A percentile compares a stretch with the other conserved stretches of the same genome.
Evolutionary conservation across 2,329 filamentous ascomycete genomes (phyloP).

Genomic region (Zasmidium cellare): DNA sequence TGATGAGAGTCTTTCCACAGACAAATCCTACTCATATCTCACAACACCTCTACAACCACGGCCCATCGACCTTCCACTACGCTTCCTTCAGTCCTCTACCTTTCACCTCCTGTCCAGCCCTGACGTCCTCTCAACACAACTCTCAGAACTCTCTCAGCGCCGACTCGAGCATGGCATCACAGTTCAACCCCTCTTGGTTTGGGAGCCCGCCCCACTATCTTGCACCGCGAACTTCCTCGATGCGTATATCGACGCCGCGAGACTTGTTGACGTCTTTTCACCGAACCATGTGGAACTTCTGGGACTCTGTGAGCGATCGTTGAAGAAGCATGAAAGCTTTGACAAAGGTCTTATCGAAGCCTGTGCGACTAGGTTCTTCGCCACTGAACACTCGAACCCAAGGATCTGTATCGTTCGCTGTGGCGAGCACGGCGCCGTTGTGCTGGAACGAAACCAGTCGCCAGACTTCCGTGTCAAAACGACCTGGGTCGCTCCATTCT

Average conservation of each 20-base stretch:
- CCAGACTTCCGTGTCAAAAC: conserved; percentile 1
- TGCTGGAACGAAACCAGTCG: conserved; percentile 12
- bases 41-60: conserved; percentile 13
- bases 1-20: not conserved
- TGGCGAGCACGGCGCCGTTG: conserved; percentile 28
- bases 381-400: conserved; percentile 4
- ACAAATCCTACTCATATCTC: conserved; percentile 13
- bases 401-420: conserved; percentile 26
- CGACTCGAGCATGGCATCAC: conserved; percentile 6
- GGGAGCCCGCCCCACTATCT: conserved; percentile 30
- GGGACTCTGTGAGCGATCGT: conserved; percentile 21
- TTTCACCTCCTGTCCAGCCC: conserved; percentile 31
- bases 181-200: conserved; percentile 23
- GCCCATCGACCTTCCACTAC: conserved; percentile 8
- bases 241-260: conserved; percentile 19
- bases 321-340: not conserved
- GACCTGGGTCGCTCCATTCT: conserved; percentile 27
- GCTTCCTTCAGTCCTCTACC: conserved; percentile 11
- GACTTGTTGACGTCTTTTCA: conserved; percentile 30
- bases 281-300: conserved; percentile 33
- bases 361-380: conserved; percentile 24
- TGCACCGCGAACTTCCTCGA: conserved; percentile 25
- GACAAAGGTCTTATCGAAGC: conserved; percentile 21
- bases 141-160: conserved; percentile 10
- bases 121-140: conserved; percentile 18